Evolutionary conservation across 257 asterid genomes (phyloP).

Genomic region (Solanum paucissectum): DNA sequence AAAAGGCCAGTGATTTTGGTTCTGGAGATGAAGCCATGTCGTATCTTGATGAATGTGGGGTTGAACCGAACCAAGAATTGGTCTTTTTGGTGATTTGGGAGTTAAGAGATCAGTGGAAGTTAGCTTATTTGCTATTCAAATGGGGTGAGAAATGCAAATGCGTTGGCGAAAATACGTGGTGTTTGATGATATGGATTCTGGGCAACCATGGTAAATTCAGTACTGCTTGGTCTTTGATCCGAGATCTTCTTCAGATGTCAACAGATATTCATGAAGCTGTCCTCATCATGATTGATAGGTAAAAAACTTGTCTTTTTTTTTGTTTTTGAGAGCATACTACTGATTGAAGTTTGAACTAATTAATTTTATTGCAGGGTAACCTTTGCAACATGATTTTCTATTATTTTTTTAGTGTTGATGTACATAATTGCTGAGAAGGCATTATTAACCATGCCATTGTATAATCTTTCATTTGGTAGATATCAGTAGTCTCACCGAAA

Average conservation of each 20-base stretch:
- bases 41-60: conserved; percentile 49
- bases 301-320: not conserved
- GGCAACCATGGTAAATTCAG: conserved; percentile 76
- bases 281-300: conserved; percentile 87
- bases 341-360: not conserved
- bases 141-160: conserved; percentile 84
- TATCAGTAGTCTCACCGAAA: not conserved
- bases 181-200: conserved; percentile 78
- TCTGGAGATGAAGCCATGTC: conserved; percentile 70
- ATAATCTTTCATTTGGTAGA: not conserved
- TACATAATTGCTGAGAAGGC: not conserved
- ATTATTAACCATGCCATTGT: not conserved
- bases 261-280: conserved; percentile 53
- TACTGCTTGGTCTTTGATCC: conserved; percentile 81
- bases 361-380: not conserved
- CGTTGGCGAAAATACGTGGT: conserved; percentile 40
- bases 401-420: not conserved
- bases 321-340: not conserved
- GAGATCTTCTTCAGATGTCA: conserved; percentile 38
- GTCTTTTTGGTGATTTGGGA: conserved; percentile 53
- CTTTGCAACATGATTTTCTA: not conserved
- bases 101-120: conserved; percentile 69
- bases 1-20: conserved; percentile 38
- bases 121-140: conserved; percentile 68
- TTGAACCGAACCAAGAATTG: conserved; percentile 39